Evolutionary conservation across 2,329 filamentous ascomycete species (phyloP).

Genomic region (Cyphellophora europaea): DNA sequence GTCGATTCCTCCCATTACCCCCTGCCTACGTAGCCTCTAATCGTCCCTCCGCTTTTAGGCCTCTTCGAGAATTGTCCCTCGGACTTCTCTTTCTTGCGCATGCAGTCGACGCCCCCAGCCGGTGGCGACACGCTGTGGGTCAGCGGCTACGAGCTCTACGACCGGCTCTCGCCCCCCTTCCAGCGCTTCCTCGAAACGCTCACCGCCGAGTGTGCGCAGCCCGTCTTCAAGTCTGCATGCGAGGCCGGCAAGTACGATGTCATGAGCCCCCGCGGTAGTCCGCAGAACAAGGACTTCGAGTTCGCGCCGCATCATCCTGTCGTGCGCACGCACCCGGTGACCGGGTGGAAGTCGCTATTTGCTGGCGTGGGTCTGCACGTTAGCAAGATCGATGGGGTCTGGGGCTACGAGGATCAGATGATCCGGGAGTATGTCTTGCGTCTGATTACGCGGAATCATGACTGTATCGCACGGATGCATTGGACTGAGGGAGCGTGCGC

Average conservation of each 20-base stretch:
- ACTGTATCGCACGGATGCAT: conserved; percentile 18
- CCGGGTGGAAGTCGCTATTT: conserved; percentile 48
- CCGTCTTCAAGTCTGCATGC: conserved; percentile 24
- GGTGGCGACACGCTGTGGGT: conserved; percentile 57
- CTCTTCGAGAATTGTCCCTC: conserved; percentile 31
- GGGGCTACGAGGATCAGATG: conserved; percentile 23
- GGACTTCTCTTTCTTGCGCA: conserved; percentile 51
- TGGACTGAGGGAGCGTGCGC: conserved; percentile 16
- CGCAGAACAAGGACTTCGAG: conserved; percentile 46
- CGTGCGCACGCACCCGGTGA: conserved; percentile 54
- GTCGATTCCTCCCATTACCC: no score
- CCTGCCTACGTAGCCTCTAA: no score
- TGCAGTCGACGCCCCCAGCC: conserved; percentile 43
- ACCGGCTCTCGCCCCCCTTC: conserved; percentile 44
- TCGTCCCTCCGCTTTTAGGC: no score
- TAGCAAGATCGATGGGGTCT: conserved; percentile 23
- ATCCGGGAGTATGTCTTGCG: conserved; percentile 24
- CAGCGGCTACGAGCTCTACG: conserved; percentile 57
- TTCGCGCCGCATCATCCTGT: conserved; percentile 40
- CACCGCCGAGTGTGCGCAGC: conserved; percentile 27
- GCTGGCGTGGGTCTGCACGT: conserved; percentile 23
- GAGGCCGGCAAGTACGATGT: conserved; percentile 23
- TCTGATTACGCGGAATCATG: conserved; percentile 31
- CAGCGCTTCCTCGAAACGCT: conserved; percentile 34
- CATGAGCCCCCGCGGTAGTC: conserved; percentile 35